phyloP scores from a whole-genome alignment of 805 yeast species.

The Pichia exigua region DNA sequence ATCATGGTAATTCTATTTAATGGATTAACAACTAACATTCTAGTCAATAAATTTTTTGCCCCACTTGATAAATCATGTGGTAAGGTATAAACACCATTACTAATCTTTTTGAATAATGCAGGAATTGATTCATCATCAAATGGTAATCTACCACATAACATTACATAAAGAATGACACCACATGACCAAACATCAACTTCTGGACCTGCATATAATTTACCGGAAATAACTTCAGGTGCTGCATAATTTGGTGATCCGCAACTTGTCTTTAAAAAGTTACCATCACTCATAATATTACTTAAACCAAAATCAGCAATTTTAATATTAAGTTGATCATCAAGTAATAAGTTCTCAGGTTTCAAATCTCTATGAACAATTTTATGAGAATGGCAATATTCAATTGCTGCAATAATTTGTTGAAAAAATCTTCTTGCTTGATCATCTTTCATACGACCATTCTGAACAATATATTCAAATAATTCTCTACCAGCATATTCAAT shows the following conservation, averaged over 20 bases:
- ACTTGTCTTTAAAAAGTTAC: slow-evolving; percentile 86
- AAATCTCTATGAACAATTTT: slow-evolving; percentile 95
- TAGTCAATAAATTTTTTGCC: slow-evolving; percentile 71
- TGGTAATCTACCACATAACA: slow-evolving; percentile 93
- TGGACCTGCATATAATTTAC: slow-evolving; percentile 93
- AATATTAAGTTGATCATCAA: slow-evolving; percentile 85
- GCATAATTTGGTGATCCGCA: slow-evolving; percentile 98
- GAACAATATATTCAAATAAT: slow-evolving; percentile 90
- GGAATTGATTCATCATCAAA: slow-evolving; percentile 96
- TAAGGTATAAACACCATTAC: slow-evolving; percentile 85
- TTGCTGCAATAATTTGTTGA: slow-evolving; percentile 94
- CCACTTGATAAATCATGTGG: slow-evolving; percentile 84
- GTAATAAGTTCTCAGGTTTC: slow-evolving; percentile 86
- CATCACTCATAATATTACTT: slow-evolving; percentile 95
- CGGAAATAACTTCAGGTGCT: slow-evolving; percentile 94
- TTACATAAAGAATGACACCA: slow-evolving; percentile 90
- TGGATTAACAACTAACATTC: slow-evolving; percentile 93
- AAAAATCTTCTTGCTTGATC: slow-evolving; percentile 87
- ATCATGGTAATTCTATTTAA: slow-evolving; percentile 86
- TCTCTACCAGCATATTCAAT: slow-evolving; percentile 97
- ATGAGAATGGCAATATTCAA: slow-evolving; percentile 92
- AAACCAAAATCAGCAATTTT: slow-evolving; percentile 96
- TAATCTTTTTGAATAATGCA: slow-evolving; percentile 83
- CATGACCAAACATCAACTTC: slow-evolving; percentile 98
- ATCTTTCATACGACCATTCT: slow-evolving; percentile 87